These are phyloP conservation scores for Physaria fendleri DNA, from an alignment of 345 rosid genomes.

Conservation along the genomic window DNA sequence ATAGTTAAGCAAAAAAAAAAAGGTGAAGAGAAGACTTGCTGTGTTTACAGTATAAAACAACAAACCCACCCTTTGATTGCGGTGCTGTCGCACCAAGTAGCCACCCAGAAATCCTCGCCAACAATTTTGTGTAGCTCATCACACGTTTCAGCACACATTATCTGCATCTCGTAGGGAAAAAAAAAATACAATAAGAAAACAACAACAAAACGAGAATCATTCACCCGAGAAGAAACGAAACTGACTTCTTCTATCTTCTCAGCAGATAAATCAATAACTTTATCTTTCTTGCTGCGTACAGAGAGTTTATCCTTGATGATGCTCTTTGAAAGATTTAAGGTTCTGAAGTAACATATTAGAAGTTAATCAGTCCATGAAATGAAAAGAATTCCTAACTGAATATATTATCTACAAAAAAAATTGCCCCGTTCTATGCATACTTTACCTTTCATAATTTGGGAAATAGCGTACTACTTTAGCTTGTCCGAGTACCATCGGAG, in stretches of 20 bases:
- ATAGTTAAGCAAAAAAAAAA: constrained; percentile 9
- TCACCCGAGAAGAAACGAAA: constrained; percentile 5
- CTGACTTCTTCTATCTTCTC: constrained; percentile 67
- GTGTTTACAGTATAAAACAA: constrained; percentile 6
- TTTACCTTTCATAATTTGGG: constrained; percentile 73
- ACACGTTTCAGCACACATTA: constrained; percentile 60
- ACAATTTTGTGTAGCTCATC: constrained; percentile 70
- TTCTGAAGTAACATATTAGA: constrained; percentile 45
- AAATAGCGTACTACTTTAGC: constrained; percentile 80
- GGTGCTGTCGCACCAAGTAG: constrained; percentile 85
- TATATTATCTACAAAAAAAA: constrained; percentile 15
- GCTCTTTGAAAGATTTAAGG: constrained; percentile 58
- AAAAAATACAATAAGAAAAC: constrained; percentile 6
- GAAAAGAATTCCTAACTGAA: not conserved
- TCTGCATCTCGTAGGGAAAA: constrained; percentile 37
- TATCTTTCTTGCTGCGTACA: constrained; percentile 64
- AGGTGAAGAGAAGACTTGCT: constrained; percentile 6
- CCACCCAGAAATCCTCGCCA: constrained; percentile 97
- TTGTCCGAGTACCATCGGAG: constrained; percentile 91
- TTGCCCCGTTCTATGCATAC: not conserved
- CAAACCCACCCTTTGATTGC: constrained; percentile 64
- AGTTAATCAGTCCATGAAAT: not conserved
- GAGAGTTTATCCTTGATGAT: constrained; percentile 62
- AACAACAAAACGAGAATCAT: constrained; percentile 5
- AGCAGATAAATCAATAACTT: constrained; percentile 55